Evolutionary conservation across 2,329 filamentous ascomycete genomes (phyloP).

Genomic region (Alternaria brassicicola): DNA sequence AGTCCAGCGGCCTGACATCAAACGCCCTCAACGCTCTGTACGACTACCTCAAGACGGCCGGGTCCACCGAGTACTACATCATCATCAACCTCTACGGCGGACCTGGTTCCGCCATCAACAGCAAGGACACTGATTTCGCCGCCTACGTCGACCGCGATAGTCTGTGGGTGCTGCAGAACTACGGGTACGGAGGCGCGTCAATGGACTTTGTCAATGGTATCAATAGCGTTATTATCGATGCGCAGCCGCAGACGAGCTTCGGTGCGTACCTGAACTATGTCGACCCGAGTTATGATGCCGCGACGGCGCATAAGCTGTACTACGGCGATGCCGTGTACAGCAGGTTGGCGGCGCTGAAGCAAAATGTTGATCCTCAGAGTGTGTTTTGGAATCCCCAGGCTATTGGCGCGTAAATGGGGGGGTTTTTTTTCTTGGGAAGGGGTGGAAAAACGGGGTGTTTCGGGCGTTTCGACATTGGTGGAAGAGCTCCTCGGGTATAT

Average conservation of each 20-base stretch:
- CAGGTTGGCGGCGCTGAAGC: slow-evolving; percentile 48
- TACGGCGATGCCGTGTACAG: slow-evolving; percentile 51
- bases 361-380: slow-evolving; percentile 48
- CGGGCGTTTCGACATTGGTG: neutral
- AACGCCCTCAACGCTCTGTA: slow-evolving; percentile 37
- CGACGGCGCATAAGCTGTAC: slow-evolving; percentile 58
- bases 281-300: slow-evolving; percentile 56
- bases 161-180: slow-evolving; percentile 50
- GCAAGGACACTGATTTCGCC: slow-evolving; percentile 41
- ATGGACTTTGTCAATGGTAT: slow-evolving; percentile 52
- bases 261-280: slow-evolving; percentile 63
- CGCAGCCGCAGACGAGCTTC: slow-evolving; percentile 50
- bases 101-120: slow-evolving; percentile 45
- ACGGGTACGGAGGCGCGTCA: slow-evolving; percentile 31
- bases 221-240: slow-evolving; percentile 48
- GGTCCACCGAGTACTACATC: slow-evolving; percentile 38
- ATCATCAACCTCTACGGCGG: slow-evolving; percentile 51
- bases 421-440: neutral
- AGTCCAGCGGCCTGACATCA: slow-evolving; percentile 38
- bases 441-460: neutral
- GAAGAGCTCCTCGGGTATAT: neutral
- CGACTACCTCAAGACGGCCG: slow-evolving; percentile 38
- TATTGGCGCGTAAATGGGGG: slow-evolving; percentile 32
- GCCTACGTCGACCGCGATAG: slow-evolving; percentile 46
- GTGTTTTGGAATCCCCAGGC: slow-evolving; percentile 50